phyloP scores from a whole-genome alignment of 345 rosid species.

The Nasturtium officinale region DNA sequence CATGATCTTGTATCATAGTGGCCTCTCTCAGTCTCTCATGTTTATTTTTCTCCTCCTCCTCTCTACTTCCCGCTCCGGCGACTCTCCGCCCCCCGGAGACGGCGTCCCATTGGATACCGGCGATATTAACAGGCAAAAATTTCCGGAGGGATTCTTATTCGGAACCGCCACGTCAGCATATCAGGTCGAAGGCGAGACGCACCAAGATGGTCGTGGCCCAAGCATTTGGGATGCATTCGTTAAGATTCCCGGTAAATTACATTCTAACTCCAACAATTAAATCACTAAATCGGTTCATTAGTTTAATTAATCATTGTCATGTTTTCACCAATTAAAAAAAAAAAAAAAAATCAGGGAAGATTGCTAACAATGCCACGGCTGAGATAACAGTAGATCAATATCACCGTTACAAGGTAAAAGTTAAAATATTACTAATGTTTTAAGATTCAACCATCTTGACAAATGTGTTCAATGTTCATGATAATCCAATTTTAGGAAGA shows the following conservation, averaged over 20 bases:
- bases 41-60: constrained; percentile 23
- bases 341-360: constrained; percentile 52
- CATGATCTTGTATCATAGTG: constrained; percentile 7
- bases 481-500: constrained; percentile 60
- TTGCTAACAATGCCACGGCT: constrained; percentile 73
- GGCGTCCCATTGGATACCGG: constrained; percentile 50
- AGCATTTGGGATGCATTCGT: constrained; percentile 87
- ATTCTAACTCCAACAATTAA: background rate
- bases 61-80: constrained; percentile 24
- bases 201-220: constrained; percentile 84
- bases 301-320: background rate
- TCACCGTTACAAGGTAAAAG: constrained; percentile 77
- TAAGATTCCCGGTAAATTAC: constrained; percentile 58
- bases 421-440: background rate
- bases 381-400: constrained; percentile 90
- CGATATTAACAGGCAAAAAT: constrained; percentile 56
- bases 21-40: constrained; percentile 4
- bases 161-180: constrained; percentile 90
- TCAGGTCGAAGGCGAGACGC: constrained; percentile 89
- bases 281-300: background rate
- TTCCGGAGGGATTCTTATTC: constrained; percentile 67
- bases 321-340: background rate
- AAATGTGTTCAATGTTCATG: background rate
- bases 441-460: background rate
- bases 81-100: constrained; percentile 34